Percentiles rank a stretch among this genome's conserved stretches.
Evolutionary conservation across 2,329 filamentous ascomycete species (phyloP).

Genomic region (Leptosphaerulina australis): DNA sequence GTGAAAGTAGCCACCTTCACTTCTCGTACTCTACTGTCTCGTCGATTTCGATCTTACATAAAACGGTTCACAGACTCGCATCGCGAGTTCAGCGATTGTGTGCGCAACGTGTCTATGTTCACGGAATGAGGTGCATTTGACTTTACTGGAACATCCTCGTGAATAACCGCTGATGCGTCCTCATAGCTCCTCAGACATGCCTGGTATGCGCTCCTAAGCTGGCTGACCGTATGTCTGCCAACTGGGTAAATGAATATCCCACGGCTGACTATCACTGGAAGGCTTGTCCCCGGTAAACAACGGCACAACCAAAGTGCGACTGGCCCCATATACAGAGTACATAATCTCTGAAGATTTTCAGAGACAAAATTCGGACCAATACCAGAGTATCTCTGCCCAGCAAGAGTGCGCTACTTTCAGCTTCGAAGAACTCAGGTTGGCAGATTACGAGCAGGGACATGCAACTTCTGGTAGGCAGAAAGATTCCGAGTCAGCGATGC

Average conservation of each 20-base stretch:
- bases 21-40: no score
- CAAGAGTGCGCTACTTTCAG: slow-evolving; percentile 3
- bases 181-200: neutral
- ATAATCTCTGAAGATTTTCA: no score
- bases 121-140: neutral
- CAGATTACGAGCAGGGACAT: slow-evolving; percentile 7
- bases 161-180: neutral
- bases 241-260: neutral
- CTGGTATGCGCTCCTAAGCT: neutral
- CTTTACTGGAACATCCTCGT: neutral
- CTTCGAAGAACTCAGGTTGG: slow-evolving; percentile 12
- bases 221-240: neutral
- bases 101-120: no score
- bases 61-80: no score
- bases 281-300: neutral
- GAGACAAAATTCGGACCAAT: no score
- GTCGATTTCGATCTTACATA: no score
- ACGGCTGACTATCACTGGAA: no score
- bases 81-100: no score
- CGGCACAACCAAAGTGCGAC: neutral
- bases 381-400: slow-evolving; percentile 7
- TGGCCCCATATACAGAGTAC: neutral
- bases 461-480: neutral
- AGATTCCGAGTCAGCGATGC: neutral
- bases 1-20: no score